Conservation (phyloP, 768 basidiomycete genomes). For the Mycena galericulata region DNA sequence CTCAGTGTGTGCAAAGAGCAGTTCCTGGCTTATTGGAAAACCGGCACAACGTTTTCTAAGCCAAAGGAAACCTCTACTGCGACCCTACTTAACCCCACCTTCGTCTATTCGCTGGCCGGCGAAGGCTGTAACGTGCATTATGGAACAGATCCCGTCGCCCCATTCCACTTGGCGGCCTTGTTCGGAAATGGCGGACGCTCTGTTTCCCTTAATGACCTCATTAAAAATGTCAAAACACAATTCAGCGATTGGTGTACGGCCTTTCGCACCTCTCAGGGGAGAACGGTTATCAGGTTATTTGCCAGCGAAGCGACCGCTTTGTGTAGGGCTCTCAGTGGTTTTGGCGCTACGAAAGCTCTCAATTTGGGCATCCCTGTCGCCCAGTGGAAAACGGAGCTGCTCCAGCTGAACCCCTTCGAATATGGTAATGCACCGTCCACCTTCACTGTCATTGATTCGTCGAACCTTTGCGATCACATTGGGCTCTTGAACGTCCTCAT, state of each 20-base stretch:
- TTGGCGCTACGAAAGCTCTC: conserved; percentile 29
- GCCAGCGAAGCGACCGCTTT: conserved; percentile 54
- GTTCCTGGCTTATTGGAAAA: conserved; percentile 53
- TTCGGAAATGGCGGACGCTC: not conserved
- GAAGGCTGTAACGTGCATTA: conserved; percentile 56
- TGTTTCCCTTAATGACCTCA: conserved; percentile 21
- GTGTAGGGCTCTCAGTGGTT: conserved; percentile 49
- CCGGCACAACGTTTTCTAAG: conserved; percentile 51
- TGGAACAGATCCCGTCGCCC: conserved; percentile 54
- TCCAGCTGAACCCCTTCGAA: conserved; percentile 25
- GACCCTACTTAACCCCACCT: conserved; percentile 58
- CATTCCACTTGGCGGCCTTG: conserved; percentile 51
- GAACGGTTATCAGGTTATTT: conserved; percentile 51
- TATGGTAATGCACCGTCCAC: conserved; percentile 43
- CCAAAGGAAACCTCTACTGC: conserved; percentile 34
- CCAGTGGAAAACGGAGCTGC: conserved; percentile 45
- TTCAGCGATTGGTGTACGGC: conserved; percentile 36
- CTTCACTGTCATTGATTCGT: conserved; percentile 64
- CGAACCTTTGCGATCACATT: conserved; percentile 61
- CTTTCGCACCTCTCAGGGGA: conserved; percentile 1
- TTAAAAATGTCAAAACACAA: conserved; percentile 29
- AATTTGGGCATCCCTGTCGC: conserved; percentile 46
- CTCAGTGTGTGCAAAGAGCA: conserved; percentile 32
- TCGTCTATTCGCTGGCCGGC: conserved; percentile 54
- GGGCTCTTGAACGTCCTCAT: conserved; percentile 60